A percentile compares a stretch with the other conserved stretches of the same genome.
Conservation (phyloP, 306 rosid genomes). For the Glycine tomentella region DNA sequence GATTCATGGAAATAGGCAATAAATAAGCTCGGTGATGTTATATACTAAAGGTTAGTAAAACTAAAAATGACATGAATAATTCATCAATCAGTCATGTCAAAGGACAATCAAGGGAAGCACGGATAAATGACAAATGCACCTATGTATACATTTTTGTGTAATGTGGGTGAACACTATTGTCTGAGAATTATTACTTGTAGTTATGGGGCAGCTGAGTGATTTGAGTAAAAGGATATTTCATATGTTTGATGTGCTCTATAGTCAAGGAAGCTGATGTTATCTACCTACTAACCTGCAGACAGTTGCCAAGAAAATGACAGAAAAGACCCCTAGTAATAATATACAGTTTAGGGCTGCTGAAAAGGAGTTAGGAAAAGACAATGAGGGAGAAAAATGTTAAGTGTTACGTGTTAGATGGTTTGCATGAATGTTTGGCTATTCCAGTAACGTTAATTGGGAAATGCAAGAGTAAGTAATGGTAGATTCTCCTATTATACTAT, state of each 20-base stretch:
- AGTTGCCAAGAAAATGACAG: conserved; percentile 43
- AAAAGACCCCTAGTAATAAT: conserved; percentile 32
- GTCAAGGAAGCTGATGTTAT: conserved; percentile 53
- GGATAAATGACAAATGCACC: conserved; percentile 36
- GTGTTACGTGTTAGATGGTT: conserved; percentile 41
- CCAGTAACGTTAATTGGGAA: conserved; percentile 38
- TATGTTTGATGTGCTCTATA: conserved; percentile 41
- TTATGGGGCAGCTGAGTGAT: conserved; percentile 37
- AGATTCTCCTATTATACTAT: not conserved
- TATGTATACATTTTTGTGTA: conserved; percentile 20
- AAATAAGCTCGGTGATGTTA: conserved; percentile 30
- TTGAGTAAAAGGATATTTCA: conserved; percentile 50
- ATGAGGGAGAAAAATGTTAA: conserved; percentile 25
- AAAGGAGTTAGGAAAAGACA: conserved; percentile 29
- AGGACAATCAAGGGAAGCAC: conserved; percentile 14
- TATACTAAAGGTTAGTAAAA: conserved; percentile 21
- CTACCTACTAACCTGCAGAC: conserved; percentile 33
- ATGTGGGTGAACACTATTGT: conserved; percentile 47
- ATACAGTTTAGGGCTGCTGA: conserved; percentile 50
- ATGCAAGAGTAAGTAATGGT: conserved; percentile 9
- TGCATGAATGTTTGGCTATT: conserved; percentile 41
- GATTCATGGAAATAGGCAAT: conserved; percentile 26
- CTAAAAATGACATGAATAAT: conserved; percentile 40
- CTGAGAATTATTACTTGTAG: conserved; percentile 40
- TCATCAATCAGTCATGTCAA: conserved; percentile 40